A percentile compares a stretch with the other conserved stretches of the same genome.
Conservation (phyloP, 192 early-diverging fungal genomes). For the Coemansia sp. region DNA sequence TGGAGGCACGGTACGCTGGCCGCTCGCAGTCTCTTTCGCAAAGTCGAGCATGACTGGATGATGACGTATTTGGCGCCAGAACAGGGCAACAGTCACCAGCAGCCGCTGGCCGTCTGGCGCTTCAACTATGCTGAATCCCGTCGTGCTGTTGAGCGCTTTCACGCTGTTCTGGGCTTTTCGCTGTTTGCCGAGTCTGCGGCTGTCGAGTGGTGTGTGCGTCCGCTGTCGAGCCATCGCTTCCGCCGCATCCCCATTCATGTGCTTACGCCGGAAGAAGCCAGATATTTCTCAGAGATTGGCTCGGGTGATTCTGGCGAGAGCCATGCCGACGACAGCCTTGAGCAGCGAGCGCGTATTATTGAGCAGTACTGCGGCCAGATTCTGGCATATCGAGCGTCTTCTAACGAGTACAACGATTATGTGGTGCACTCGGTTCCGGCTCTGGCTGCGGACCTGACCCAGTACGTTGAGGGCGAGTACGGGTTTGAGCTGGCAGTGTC, state of each 20-base stretch:
- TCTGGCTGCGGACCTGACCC: constrained; percentile 30
- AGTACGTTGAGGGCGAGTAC: constrained; percentile 40
- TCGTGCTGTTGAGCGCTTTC: constrained; percentile 17
- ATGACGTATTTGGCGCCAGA: constrained; percentile 49
- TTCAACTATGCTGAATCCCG: constrained; percentile 45
- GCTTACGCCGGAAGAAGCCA: constrained; percentile 23
- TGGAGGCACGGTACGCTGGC: constrained; percentile 38
- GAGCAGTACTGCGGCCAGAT: constrained; percentile 29
- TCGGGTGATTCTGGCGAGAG: neutral
- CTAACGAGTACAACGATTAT: constrained; percentile 28
- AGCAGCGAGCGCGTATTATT: constrained; percentile 22
- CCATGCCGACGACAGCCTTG: neutral
- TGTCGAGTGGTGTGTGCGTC: constrained; percentile 48
- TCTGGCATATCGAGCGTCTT: constrained; percentile 15
- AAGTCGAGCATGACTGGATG: constrained; percentile 51
- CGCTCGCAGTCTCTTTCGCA: constrained; percentile 28
- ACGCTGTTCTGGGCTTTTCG: constrained; percentile 31
- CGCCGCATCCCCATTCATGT: constrained; percentile 16
- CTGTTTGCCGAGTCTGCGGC: constrained; percentile 24
- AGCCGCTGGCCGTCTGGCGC: constrained; percentile 33
- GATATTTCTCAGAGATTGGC: constrained; percentile 29
- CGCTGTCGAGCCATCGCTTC: constrained; percentile 30
- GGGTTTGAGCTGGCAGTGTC: constrained; percentile 47
- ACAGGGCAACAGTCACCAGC: neutral
- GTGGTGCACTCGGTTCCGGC: constrained; percentile 27